Evolutionary conservation across 2,329 filamentous ascomycete genomes (phyloP).

Genomic region (Pleoardoris graminearum): DNA sequence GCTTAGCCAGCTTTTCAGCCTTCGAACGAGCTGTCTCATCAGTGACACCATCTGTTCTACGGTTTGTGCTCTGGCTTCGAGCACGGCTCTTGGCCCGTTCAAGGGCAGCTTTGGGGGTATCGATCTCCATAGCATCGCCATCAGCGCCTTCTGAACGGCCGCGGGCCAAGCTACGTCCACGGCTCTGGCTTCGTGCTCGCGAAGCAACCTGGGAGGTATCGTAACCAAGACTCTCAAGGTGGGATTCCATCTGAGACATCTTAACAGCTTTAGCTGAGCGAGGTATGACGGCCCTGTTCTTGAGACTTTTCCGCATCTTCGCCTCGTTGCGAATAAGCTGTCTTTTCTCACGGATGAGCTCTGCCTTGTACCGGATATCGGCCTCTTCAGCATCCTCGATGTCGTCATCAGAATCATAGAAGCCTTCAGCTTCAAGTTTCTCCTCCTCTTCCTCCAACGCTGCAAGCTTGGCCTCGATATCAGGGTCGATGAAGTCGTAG

Average conservation of each 20-base stretch:
- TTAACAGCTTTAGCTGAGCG: constrained; percentile 79
- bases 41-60: constrained; percentile 75
- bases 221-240: constrained; percentile 81
- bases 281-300: constrained; percentile 94
- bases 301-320: constrained; percentile 92
- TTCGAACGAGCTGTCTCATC: constrained; percentile 69
- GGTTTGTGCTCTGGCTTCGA: constrained; percentile 66
- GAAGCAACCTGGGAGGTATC: constrained; percentile 76
- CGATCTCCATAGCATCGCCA: constrained; percentile 74
- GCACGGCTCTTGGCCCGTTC: constrained; percentile 72
- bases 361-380: constrained; percentile 86
- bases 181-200: constrained; percentile 70
- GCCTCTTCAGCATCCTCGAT: constrained; percentile 88
- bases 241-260: constrained; percentile 82
- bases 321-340: constrained; percentile 90
- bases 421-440: constrained; percentile 85
- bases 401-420: constrained; percentile 75
- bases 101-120: constrained; percentile 45
- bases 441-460: constrained; percentile 96
- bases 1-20: constrained; percentile 83
- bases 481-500: constrained; percentile 94
- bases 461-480: constrained; percentile 90
- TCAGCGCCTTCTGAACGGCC: constrained; percentile 57
- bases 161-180: constrained; percentile 71
- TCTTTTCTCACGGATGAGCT: constrained; percentile 93